phyloP scores from a whole-genome alignment of 345 rosid species.

The Moricandia arvensis region DNA sequence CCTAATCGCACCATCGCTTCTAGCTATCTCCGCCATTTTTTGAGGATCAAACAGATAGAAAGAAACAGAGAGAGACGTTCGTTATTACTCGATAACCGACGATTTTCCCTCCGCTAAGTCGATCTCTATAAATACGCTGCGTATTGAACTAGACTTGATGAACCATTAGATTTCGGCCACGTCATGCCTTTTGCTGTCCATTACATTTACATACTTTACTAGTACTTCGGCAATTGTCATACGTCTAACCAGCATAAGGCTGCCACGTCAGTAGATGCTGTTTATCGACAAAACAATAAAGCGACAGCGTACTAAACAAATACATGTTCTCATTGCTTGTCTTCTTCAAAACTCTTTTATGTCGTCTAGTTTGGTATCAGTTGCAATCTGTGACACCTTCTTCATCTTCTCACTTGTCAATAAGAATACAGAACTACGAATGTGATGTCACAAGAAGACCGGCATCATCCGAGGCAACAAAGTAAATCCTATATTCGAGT shows the following conservation, averaged over 20 bases:
- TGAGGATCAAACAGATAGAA: background rate
- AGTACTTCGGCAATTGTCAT: background rate
- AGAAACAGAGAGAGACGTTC: background rate
- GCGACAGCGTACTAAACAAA: no score
- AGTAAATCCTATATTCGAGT: background rate
- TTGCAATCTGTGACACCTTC: no score
- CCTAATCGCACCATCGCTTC: constrained; percentile 41
- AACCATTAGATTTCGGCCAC: constrained; percentile 29
- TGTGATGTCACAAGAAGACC: background rate
- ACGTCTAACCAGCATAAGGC: constrained; percentile 24
- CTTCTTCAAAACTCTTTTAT: no score
- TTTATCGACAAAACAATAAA: no score
- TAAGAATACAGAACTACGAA: no score
- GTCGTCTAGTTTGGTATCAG: no score
- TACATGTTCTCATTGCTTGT: no score
- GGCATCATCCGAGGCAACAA: background rate
- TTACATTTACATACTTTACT: constrained; percentile 18
- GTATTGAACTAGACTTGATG: no score
- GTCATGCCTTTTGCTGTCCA: constrained; percentile 22
- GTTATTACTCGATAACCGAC: constrained; percentile 2
- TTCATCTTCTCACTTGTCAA: no score
- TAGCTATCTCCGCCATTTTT: constrained; percentile 42
- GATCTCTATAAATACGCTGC: background rate
- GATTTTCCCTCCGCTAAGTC: background rate
- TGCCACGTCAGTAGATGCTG: constrained; percentile 24